Conservation (phyloP, 1,284 basidiomycete species). For the Takashimella tepidaria region DNA sequence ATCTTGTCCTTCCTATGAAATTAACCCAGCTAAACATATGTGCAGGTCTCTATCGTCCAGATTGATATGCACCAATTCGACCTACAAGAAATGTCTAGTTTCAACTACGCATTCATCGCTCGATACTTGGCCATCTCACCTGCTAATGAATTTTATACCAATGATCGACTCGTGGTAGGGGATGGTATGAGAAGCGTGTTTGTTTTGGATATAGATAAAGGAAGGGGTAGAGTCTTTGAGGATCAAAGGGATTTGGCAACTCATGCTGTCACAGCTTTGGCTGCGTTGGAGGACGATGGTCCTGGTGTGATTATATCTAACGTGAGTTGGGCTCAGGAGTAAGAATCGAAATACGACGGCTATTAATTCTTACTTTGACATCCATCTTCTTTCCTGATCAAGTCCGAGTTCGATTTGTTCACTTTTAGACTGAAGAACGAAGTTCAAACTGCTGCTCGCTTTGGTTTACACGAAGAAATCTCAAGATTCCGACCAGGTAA, state of each 20-base stretch:
- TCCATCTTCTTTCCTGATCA: not conserved
- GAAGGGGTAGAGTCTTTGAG: slow-evolving; percentile 53
- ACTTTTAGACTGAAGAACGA: slow-evolving; percentile 50
- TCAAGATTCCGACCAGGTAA: slow-evolving; percentile 43
- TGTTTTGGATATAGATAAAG: slow-evolving; percentile 55
- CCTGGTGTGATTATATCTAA: slow-evolving; percentile 66
- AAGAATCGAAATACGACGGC: not conserved
- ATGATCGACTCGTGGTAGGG: slow-evolving; percentile 59
- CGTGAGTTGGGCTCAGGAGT: slow-evolving; percentile 50
- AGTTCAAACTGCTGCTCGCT: slow-evolving; percentile 43
- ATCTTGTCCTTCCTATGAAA: too few relatives aligned
- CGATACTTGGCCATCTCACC: slow-evolving; percentile 51
- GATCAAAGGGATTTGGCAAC: slow-evolving; percentile 73
- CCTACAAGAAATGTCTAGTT: slow-evolving; percentile 55
- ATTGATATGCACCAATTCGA: slow-evolving; percentile 1
- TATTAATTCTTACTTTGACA: not conserved
- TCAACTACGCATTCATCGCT: slow-evolving; percentile 76
- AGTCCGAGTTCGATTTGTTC: slow-evolving; percentile 56
- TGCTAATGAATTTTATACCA: slow-evolving; percentile 29
- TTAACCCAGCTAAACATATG: too few relatives aligned
- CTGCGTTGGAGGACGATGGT: slow-evolving; percentile 36
- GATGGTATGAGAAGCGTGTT: slow-evolving; percentile 81
- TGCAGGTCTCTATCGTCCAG: slow-evolving; percentile 28
- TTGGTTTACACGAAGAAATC: slow-evolving; percentile 50
- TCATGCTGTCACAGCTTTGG: slow-evolving; percentile 53